Conservation (phyloP, 441 rosid genomes). For the Erodium texanum region DNA sequence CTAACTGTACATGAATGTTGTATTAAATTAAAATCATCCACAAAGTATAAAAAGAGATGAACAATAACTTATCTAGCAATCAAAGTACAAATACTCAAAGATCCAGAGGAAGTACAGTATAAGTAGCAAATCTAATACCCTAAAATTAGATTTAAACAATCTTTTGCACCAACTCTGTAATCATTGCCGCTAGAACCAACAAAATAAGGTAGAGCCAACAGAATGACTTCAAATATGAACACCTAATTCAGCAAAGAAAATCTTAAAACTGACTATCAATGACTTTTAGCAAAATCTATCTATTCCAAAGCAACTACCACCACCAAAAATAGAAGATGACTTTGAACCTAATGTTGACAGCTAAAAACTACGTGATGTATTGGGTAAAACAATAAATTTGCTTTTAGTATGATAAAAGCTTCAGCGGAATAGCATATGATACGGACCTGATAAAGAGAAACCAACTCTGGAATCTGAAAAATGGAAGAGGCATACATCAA, state of each 20-base stretch:
- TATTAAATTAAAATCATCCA: not conserved
- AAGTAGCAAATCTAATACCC: not conserved
- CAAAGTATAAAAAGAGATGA: too few relatives aligned
- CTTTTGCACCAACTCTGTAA: not conserved
- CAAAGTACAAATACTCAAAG: too few relatives aligned
- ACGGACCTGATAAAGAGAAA: conserved; percentile 69
- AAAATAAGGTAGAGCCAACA: not conserved
- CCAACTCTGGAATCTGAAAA: conserved; percentile 63
- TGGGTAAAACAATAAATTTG: not conserved
- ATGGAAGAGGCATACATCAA: conserved; percentile 66
- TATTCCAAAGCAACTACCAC: not conserved
- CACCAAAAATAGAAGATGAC: not conserved
- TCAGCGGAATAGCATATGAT: conserved; percentile 5
- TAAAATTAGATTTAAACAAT: not conserved
- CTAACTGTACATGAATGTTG: not conserved
- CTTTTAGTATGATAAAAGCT: not conserved
- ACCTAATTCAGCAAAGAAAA: not conserved
- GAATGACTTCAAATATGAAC: not conserved
- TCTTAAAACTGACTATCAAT: not conserved
- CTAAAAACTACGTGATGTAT: not conserved
- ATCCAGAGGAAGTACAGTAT: too few relatives aligned
- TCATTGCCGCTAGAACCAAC: not conserved
- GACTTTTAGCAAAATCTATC: too few relatives aligned
- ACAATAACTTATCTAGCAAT: not conserved
- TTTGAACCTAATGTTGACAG: not conserved